These are phyloP conservation scores for Aspergillus campestris DNA, from an alignment of 495 filamentous ascomycete genomes.

Conservation along the genomic window DNA sequence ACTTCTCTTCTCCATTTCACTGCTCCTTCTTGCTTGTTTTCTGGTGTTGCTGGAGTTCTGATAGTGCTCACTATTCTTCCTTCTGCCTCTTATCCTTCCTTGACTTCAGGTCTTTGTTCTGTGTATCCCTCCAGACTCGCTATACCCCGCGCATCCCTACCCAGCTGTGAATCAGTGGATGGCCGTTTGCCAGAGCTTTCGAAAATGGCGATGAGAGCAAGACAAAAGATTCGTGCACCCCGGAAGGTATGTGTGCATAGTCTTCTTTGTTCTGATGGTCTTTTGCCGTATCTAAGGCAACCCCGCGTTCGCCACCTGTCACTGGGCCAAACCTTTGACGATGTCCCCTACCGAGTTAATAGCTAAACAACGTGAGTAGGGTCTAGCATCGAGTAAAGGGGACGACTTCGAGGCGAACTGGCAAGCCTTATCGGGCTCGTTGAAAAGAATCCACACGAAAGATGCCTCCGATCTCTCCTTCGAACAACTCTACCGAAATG, in stretches of 20 bases:
- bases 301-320: neutral
- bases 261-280: neutral
- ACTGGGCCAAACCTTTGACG: too few species aligned
- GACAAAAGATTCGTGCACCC: conserved; percentile 65
- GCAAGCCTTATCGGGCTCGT: conserved; percentile 61
- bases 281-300: neutral
- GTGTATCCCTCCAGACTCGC: neutral
- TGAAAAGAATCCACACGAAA: conserved; percentile 82
- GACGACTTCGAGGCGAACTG: conserved; percentile 80
- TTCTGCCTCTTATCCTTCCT: too few species aligned
- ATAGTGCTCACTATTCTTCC: too few species aligned
- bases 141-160: conserved; percentile 13
- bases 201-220: conserved; percentile 57
- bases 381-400: conserved; percentile 41
- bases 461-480: conserved; percentile 87
- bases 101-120: too few species aligned
- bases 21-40: neutral
- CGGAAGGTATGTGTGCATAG: conserved; percentile 49
- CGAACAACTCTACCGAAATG: conserved; percentile 89
- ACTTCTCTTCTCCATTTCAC: neutral
- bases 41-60: too few species aligned
- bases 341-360: too few species aligned
- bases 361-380: conserved; percentile 32
- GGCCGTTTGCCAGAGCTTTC: neutral
- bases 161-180: conserved; percentile 3